Base-by-base conservation (phyloP, 768 basidiomycete genomes). In the Leccinum boreale region DNA sequence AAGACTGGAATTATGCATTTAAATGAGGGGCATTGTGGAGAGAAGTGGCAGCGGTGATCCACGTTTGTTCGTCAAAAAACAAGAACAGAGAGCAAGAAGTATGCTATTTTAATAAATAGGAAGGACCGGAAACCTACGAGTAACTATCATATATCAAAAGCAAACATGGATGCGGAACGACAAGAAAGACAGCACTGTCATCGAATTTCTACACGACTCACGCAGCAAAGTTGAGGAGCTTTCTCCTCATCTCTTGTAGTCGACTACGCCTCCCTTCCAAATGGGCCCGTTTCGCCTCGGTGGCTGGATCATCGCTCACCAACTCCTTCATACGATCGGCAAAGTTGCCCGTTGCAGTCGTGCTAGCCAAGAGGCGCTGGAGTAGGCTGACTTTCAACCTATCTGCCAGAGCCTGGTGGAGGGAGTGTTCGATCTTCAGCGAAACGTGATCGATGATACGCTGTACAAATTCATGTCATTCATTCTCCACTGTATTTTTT, bases 401-500 rank as follows among this genome's bases (percentile, higher is more conserved):
- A 0, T 67, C 59, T 0, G 72, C 74, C 12, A 82, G 69, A 10
- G 71, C 66, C 36, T 76, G 73, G 47, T 81, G 74, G 29, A 84
- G 70, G 8, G 72, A 65, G 21, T 74, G 75, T 57, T 83, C 80
- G 35, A 84, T 82, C 45, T 70, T 73, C 9, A 79, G 65, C 1
- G 85, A 84, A 21, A 85, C 52, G 39, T 78, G 70, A 57, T 87
- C 86, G 35, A 84, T 77, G 61, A 83, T 72, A 10, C 83, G 79
- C 85, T 87, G 31, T 26, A 54, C 1, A 19, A 31, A 6, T 36
- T 17, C 7, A 36, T 26, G 28, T 47, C 19, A 17, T 39, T 35
- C 9, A 56, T 42, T 44, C 28, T n/a, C 9, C 6, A 0, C 15
- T 57, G 17, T 17, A 6, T 19, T 31, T n/a, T 3, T 5, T 21